Conservation (phyloP, 768 basidiomycete genomes). For the Phylloporus rhodoxanthus region DNA sequence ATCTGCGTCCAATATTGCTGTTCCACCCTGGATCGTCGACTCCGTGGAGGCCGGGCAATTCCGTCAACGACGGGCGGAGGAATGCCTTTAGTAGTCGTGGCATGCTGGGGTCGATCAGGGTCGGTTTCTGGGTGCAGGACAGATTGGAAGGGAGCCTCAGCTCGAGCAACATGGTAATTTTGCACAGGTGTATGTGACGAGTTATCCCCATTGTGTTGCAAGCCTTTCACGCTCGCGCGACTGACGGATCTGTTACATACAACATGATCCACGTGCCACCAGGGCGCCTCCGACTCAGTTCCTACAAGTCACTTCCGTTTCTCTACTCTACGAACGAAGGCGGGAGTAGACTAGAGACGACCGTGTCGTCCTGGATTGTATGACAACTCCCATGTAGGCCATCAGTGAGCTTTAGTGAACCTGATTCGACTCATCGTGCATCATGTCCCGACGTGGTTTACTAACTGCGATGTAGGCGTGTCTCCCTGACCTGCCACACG, state of each 20-base stretch:
- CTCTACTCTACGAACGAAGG: background rate
- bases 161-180: background rate
- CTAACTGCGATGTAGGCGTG: too few species aligned
- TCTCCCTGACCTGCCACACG: too few species aligned
- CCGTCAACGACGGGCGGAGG: background rate
- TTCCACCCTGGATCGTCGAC: background rate
- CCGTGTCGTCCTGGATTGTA: too few species aligned
- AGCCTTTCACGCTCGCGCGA: background rate
- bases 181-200: background rate
- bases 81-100: background rate
- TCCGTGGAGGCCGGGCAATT: background rate
- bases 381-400: too few species aligned
- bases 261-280: background rate
- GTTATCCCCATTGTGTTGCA: background rate
- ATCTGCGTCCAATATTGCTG: too few species aligned
- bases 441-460: too few species aligned
- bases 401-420: background rate
- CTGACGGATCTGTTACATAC: background rate
- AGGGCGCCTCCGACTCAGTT: background rate
- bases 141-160: background rate
- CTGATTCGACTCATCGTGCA: background rate
- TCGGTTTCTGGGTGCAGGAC: background rate
- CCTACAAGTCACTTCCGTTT: background rate
- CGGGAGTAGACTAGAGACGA: too few species aligned
- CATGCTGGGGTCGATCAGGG: background rate